Evolutionary conservation across 345 rosid genomes (phyloP).

Genomic region (Gossypium raimondii): DNA sequence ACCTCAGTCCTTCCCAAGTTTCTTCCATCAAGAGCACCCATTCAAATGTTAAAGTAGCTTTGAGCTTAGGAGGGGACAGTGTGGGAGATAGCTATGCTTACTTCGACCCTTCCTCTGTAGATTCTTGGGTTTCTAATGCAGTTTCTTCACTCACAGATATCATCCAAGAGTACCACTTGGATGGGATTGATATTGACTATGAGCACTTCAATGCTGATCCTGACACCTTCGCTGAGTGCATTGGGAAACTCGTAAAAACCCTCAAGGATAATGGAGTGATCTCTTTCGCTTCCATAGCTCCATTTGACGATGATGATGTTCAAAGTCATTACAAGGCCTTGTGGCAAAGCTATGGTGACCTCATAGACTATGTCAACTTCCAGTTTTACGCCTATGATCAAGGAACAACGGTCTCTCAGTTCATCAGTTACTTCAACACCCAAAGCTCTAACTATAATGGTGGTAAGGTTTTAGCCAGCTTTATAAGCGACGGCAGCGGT

Average conservation of each 20-base stretch:
- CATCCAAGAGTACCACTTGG: too few species aligned
- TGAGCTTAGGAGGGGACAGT: neutral
- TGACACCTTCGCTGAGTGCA: slow-evolving; percentile 31
- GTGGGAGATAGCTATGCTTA: slow-evolving; percentile 13
- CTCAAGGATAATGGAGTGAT: slow-evolving; percentile 26
- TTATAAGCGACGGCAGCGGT: slow-evolving; percentile 29
- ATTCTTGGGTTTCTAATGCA: slow-evolving; percentile 40
- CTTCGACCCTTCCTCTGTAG: slow-evolving; percentile 30
- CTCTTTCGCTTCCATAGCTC: slow-evolving; percentile 33
- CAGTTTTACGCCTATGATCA: too few species aligned
- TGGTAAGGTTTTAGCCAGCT: slow-evolving; percentile 29
- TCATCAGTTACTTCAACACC: slow-evolving; percentile 31
- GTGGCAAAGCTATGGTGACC: slow-evolving; percentile 30
- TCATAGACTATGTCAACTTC: too few species aligned
- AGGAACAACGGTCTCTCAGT: slow-evolving; percentile 32
- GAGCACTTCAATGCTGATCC: slow-evolving; percentile 40
- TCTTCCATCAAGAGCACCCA: slow-evolving; percentile 23
- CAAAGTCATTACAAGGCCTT: slow-evolving; percentile 38
- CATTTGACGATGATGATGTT: slow-evolving; percentile 34
- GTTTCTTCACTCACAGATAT: neutral
- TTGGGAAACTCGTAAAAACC: slow-evolving; percentile 31
- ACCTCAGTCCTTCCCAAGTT: slow-evolving; percentile 29
- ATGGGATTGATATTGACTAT: slow-evolving; percentile 9
- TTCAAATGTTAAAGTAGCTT: neutral
- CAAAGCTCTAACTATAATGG: slow-evolving; percentile 34